Evolutionary conservation across 1,139 yeast species (phyloP).

Genomic region (Zygoascus sp.): DNA sequence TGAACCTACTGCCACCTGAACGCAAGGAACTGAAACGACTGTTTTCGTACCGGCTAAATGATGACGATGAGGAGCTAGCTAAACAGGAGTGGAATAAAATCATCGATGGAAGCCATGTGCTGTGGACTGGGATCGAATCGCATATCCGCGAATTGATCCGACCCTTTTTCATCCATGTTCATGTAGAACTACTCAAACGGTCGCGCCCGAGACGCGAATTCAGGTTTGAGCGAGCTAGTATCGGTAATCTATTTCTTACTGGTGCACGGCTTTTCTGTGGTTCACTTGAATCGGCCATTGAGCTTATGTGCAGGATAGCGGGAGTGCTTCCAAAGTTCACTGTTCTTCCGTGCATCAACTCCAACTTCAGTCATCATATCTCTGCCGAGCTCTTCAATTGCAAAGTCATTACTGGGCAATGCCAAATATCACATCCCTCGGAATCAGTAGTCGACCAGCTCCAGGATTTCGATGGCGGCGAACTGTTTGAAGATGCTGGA

Average conservation of each 20-base stretch:
- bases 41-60: conserved; percentile 58
- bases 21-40: conserved; percentile 41
- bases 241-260: conserved; percentile 79
- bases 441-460: conserved; percentile 8
- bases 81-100: conserved; percentile 69
- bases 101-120: conserved; percentile 70
- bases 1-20: conserved; percentile 57
- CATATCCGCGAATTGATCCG: conserved; percentile 71
- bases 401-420: conserved; percentile 80
- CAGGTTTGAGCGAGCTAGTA: conserved; percentile 70
- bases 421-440: conserved; percentile 85
- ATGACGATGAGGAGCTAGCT: conserved; percentile 40
- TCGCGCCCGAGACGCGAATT: conserved; percentile 56
- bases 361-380: conserved; percentile 82
- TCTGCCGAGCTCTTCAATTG: conserved; percentile 73
- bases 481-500: conserved; percentile 45
- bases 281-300: conserved; percentile 78
- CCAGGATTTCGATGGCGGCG: conserved; percentile 2
- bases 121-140: conserved; percentile 61
- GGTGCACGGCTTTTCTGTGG: conserved; percentile 82
- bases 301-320: conserved; percentile 63
- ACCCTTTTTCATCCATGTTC: conserved; percentile 73
- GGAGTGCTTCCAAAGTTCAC: conserved; percentile 52
- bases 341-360: conserved; percentile 78
- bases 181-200: conserved; percentile 69